Percentiles rank a stretch among this genome's conserved stretches.
Evolutionary conservation across 441 rosid species (phyloP).

Genomic region (Kokia cookei): DNA sequence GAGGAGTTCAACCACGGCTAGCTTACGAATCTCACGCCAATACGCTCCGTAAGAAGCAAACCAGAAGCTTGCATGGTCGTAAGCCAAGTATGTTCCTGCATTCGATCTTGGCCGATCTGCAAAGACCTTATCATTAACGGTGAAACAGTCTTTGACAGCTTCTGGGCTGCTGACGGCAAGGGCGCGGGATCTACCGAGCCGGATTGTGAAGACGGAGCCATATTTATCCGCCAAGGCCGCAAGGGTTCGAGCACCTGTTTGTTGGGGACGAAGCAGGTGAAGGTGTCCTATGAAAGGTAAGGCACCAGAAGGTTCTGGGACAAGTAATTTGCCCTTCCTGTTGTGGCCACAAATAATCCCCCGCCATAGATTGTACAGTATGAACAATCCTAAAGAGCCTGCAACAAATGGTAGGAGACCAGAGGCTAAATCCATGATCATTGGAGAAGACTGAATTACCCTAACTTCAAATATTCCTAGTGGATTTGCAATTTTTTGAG

Average conservation of each 20-base stretch:
- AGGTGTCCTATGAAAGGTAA: conserved; percentile 43
- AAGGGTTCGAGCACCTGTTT: conserved; percentile 19
- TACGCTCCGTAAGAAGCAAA: conserved; percentile 35
- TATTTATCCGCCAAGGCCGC: conserved; percentile 26
- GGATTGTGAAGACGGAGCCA: conserved; percentile 32
- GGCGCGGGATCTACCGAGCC: conserved; percentile 13
- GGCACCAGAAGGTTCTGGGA: conserved; percentile 26
- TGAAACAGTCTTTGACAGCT: conserved; percentile 26
- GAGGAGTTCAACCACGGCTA: conserved; percentile 37
- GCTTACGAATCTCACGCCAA: conserved; percentile 38
- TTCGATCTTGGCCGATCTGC: conserved; percentile 28
- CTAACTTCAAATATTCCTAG: too few relatives aligned
- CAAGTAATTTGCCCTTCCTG: background rate
- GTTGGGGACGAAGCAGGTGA: conserved; percentile 17
- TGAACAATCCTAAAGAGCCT: background rate
- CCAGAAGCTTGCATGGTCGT: conserved; percentile 27
- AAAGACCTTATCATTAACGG: conserved; percentile 24
- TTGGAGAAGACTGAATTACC: too few relatives aligned
- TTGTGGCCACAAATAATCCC: background rate
- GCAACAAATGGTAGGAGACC: background rate
- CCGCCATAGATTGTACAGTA: background rate
- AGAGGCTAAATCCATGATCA: background rate
- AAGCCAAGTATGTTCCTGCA: conserved; percentile 24
- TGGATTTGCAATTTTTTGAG: too few relatives aligned
- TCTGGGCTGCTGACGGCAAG: conserved; percentile 27